Conservation (phyloP, 805 yeast genomes). For the Candida namnaoensis region DNA sequence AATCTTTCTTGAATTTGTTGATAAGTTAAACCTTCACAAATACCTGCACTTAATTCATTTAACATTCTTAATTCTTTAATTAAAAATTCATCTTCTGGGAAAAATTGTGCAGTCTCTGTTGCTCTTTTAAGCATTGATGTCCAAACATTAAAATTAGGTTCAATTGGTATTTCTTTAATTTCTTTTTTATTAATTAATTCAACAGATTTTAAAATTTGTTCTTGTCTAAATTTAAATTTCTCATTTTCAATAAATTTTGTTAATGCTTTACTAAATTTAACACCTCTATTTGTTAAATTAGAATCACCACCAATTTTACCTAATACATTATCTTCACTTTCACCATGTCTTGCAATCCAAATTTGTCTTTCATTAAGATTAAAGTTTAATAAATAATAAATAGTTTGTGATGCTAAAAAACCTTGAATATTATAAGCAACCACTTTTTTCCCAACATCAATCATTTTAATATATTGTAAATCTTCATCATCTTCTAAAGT, state of each 20-base stretch:
- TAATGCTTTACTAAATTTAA: slow-evolving; percentile 62
- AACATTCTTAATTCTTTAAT: slow-evolving; percentile 87
- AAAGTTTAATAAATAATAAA: slow-evolving; percentile 82
- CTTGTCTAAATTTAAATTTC: slow-evolving; percentile 55
- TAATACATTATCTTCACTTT: slow-evolving; percentile 70
- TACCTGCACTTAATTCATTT: slow-evolving; percentile 90
- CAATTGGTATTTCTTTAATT: slow-evolving; percentile 35
- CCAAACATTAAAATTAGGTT: slow-evolving; percentile 84
- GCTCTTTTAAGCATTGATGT: slow-evolving; percentile 80
- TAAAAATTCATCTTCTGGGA: slow-evolving; percentile 67
- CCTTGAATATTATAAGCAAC: slow-evolving; percentile 87
- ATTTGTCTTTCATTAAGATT: slow-evolving; percentile 84
- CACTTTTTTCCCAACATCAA: slow-evolving; percentile 90
- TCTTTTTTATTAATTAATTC: slow-evolving; percentile 23
- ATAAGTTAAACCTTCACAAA: slow-evolving; percentile 88
- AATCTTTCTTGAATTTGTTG: slow-evolving; percentile 64
- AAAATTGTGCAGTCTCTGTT: slow-evolving; percentile 66
- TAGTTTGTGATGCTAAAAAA: slow-evolving; percentile 86
- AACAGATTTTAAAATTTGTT: slow-evolving; percentile 48
- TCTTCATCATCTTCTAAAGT: slow-evolving; percentile 75
- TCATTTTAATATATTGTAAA: slow-evolving; percentile 87
- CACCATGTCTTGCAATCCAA: slow-evolving; percentile 95
- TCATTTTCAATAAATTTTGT: slow-evolving; percentile 67
- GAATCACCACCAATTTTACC: slow-evolving; percentile 95
- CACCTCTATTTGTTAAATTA: slow-evolving; percentile 68